Evolutionary conservation across 139 green algal species (phyloP), one percentile per base, ranked within the genome.

Genomic region (Volvox reticuliferus): DNA sequence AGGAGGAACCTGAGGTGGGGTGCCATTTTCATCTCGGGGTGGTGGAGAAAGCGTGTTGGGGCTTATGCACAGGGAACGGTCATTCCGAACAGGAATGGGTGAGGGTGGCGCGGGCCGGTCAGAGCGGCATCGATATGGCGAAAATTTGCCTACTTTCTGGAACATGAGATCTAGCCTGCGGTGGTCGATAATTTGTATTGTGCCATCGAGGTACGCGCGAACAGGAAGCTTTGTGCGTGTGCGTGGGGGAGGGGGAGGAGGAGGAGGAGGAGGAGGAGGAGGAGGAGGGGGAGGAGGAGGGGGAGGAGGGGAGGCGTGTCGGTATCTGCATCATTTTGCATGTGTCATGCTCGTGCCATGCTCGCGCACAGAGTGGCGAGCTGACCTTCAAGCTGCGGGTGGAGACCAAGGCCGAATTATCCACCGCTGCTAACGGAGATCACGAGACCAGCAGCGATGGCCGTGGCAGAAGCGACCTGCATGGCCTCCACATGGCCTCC

Each of bases 331-430:
- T 26, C 9, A 77, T 12, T 77, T 9, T 77, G 68, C 18, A 17
- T 32, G 14, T 13, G 18, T 9, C 37, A 44, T 12, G n/a, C n/a
- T 50, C 73, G 28, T 80, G 13, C 26, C 28, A 3, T 20, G 26
- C 30, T 80, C n/a, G 3, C 19, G 3, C 28, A 14, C 62, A 87
- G 82, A 63, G 62, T 63, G 82, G 82, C 55, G 62, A 87, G 30
- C n/a, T 87, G 62, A 21, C 32, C n/a, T 87, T 87, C 82, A 78
- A 62, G 30, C 82, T 87, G 62, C 62, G 62, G 1, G 82, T 87
- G 61, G 82, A 87, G 82, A 32, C 50, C 35, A 36, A 65, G 20
- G 75, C 13, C 12, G 75, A 50, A n/a, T n/a, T n/a, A n/a, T n/a
- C n/a, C n/a, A n/a, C n/a, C n/a, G n/a, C n/a, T n/a, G n/a, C n/a